These are phyloP conservation scores for Vanilla planifolia DNA, from an alignment of 106 monocot genomes.

Conservation along the genomic window DNA sequence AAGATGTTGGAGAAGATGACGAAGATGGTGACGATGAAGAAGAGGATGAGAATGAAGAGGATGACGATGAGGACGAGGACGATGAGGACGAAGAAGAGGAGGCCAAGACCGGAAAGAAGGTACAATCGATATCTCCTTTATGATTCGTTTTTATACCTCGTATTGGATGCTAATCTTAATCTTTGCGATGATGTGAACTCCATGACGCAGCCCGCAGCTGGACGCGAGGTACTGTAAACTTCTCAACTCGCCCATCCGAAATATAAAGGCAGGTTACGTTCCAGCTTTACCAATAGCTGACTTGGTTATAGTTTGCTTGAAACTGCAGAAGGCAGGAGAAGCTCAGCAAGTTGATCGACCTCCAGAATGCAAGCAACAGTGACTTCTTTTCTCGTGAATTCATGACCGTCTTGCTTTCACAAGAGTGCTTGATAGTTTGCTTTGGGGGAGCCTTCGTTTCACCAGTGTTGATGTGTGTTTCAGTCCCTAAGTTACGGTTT, in stretches of 20 bases:
- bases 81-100: conserved; percentile 47
- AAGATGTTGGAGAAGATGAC: conserved; percentile 34
- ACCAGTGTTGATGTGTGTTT: too few relatives aligned
- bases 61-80: conserved; percentile 31
- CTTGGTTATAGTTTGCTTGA: not conserved
- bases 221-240: not conserved
- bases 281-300: not conserved
- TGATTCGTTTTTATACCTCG: not conserved
- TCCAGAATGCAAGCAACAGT: conserved; percentile 29
- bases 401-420: not conserved
- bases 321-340: conserved; percentile 6
- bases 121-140: conserved; percentile 1
- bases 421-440: too few relatives aligned
- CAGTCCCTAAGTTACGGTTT: too few relatives aligned
- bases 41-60: conserved; percentile 44
- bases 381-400: too few relatives aligned
- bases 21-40: conserved; percentile 37
- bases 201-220: conserved; percentile 6
- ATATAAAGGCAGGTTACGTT: not conserved
- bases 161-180: not conserved
- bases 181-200: not conserved
- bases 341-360: conserved; percentile 17
- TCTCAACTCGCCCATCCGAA: not conserved
- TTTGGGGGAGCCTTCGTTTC: too few relatives aligned
- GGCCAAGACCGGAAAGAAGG: conserved; percentile 38